phyloP scores from a whole-genome alignment of 495 filamentous ascomycete species.

The Podospora anserina region DNA sequence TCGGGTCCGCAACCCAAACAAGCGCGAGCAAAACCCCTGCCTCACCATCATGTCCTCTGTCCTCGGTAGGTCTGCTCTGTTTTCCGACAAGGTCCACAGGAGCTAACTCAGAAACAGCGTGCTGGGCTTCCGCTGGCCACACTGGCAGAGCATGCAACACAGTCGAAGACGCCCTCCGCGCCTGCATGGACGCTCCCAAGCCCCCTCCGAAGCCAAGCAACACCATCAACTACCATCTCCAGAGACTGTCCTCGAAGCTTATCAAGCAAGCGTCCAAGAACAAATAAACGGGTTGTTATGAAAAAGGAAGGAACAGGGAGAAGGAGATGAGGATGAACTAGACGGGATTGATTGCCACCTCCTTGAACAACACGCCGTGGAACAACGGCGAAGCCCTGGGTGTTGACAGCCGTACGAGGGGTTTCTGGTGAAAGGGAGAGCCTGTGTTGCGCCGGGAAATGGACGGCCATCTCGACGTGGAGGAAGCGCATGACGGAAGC shows the following conservation, averaged over 20 bases:
- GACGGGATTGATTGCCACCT: too few relatives aligned
- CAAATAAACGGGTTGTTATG: constrained; percentile 56
- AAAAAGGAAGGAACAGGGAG: background rate
- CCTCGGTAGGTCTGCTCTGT: constrained; percentile 62
- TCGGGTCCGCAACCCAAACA: constrained; percentile 78
- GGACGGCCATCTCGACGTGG: background rate
- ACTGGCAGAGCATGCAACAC: constrained; percentile 68
- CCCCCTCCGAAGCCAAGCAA: constrained; percentile 65
- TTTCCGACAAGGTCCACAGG: background rate
- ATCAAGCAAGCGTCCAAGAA: constrained; percentile 51
- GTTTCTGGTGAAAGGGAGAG: background rate
- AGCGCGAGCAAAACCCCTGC: constrained; percentile 73
- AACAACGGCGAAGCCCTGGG: too few relatives aligned
- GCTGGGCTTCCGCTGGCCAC: constrained; percentile 89
- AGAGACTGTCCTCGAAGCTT: constrained; percentile 80
- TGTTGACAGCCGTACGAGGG: too few relatives aligned
- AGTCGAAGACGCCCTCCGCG: constrained; percentile 74
- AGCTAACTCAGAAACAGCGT: constrained; percentile 54
- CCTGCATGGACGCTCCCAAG: constrained; percentile 90
- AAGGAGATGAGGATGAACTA: too few relatives aligned
- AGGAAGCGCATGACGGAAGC: background rate
- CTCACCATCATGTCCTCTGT: constrained; percentile 83
- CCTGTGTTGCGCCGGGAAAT: background rate
- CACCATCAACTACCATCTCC: constrained; percentile 93
- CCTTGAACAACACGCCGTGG: too few relatives aligned